Conservation (phyloP, 2,329 filamentous ascomycete genomes). For the Colletotrichum acutatum region DNA sequence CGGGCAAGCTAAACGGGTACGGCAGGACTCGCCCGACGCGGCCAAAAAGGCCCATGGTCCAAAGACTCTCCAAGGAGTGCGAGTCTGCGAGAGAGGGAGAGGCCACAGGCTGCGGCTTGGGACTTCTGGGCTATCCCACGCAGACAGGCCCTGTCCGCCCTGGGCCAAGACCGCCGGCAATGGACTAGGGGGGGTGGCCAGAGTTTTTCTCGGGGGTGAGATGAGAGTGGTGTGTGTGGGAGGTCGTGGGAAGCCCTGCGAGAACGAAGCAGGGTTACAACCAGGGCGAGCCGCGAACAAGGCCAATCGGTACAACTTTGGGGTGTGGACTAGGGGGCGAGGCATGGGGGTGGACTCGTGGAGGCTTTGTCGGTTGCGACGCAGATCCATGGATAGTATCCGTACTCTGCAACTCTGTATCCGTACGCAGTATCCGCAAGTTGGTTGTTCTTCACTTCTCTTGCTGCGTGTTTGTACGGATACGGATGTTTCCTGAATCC, state of each 20-base stretch:
- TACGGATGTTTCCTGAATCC: not conserved
- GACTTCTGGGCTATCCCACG: conserved; percentile 30
- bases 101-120: not conserved
- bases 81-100: not conserved
- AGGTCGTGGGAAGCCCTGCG: conserved; percentile 16
- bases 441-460: not conserved
- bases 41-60: not conserved
- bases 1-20: conserved; percentile 33
- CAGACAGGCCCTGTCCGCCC: conserved; percentile 14
- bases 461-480: not conserved
- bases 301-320: conserved; percentile 16
- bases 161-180: conserved; percentile 25
- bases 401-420: no score
- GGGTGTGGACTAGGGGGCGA: not conserved
- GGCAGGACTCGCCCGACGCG: conserved; percentile 14
- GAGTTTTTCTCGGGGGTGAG: conserved; percentile 12
- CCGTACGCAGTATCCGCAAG: no score
- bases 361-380: conserved; percentile 28
- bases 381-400: conserved; percentile 6
- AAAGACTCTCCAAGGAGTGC: not conserved
- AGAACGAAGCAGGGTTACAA: conserved; percentile 20
- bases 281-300: not conserved
- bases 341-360: conserved; percentile 22
- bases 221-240: conserved; percentile 1
- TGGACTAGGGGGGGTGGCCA: conserved; percentile 24